These are phyloP conservation scores for Sporothrix curviconia DNA, from an alignment of 2,329 filamentous ascomycete genomes.

Conservation along the genomic window DNA sequence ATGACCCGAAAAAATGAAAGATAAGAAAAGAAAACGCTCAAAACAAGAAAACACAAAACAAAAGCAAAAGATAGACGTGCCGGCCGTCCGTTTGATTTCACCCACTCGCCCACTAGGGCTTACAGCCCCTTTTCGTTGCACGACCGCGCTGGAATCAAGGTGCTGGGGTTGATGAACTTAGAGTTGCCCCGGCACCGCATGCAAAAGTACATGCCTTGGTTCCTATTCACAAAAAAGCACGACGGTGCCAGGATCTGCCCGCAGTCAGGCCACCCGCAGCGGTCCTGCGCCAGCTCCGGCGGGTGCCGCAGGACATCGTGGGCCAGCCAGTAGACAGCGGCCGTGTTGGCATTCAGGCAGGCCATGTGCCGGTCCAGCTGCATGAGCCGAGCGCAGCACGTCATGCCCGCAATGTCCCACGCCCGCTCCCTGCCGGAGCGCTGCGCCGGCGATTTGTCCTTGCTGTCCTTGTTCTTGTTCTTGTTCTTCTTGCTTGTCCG, in stretches of 20 bases:
- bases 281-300: no score
- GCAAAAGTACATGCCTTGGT: neutral
- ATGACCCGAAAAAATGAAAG: no score
- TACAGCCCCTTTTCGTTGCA: neutral
- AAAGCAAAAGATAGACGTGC: no score
- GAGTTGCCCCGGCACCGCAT: conserved; percentile 12
- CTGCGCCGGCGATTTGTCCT: no score
- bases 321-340: conserved; percentile 1
- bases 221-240: neutral
- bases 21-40: neutral
- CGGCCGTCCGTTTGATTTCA: no score
- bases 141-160: neutral
- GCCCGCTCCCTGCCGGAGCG: no score
- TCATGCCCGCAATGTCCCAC: neutral
- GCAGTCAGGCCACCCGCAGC: conserved; percentile 19
- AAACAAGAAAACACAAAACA: neutral
- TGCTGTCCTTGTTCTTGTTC: no score
- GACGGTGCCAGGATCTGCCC: neutral
- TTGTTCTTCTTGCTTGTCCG: no score
- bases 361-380: neutral
- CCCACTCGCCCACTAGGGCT: no score
- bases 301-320: conserved; percentile 1
- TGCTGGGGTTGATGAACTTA: neutral
- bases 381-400: conserved; percentile 12
- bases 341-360: conserved; percentile 6